Percentiles rank a stretch among this genome's conserved stretches.
phyloP scores from a whole-genome alignment of 1,284 basidiomycete genomes.

The Porogramme epimiltina region DNA sequence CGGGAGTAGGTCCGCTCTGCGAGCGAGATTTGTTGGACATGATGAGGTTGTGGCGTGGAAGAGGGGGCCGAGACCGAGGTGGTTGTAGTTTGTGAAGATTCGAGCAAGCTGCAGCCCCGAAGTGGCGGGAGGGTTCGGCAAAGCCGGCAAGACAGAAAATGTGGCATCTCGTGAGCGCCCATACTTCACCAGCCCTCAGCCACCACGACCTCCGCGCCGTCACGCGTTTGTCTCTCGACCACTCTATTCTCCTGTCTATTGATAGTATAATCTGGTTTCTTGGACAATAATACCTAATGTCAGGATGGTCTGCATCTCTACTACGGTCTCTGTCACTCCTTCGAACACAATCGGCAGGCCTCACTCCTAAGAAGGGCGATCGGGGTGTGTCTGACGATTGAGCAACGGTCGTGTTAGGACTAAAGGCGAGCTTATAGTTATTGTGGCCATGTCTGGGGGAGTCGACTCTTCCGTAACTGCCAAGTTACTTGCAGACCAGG shows the following conservation, averaged over 20 bases:
- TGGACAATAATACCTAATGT: slow-evolving; percentile 17
- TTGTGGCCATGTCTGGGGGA: slow-evolving; percentile 94
- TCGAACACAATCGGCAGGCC: slow-evolving; percentile 20
- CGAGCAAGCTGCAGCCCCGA: background rate
- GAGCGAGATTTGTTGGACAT: slow-evolving; percentile 19
- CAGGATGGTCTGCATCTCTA: slow-evolving; percentile 22
- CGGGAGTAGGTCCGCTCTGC: slow-evolving; percentile 9
- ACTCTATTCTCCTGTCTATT: too few species aligned
- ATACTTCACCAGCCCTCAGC: too few species aligned
- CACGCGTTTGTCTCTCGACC: too few species aligned
- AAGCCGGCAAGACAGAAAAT: too few species aligned
- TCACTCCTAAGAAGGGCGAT: slow-evolving; percentile 27
- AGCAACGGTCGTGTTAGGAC: background rate
- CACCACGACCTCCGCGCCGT: too few species aligned
- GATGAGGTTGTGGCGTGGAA: background rate
- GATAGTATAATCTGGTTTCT: too few species aligned
- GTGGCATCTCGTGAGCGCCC: background rate
- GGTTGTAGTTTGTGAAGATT: too few species aligned
- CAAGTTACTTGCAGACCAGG: slow-evolving; percentile 69
- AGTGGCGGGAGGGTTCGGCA: background rate
- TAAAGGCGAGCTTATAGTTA: slow-evolving; percentile 50
- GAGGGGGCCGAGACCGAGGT: background rate
- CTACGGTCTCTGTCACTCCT: slow-evolving; percentile 24
- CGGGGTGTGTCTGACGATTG: slow-evolving; percentile 19
- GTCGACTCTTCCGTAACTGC: slow-evolving; percentile 93